These are phyloP conservation scores for Puya raimondii DNA, from an alignment of 176 grass and related monocot species.

Conservation along the genomic window DNA sequence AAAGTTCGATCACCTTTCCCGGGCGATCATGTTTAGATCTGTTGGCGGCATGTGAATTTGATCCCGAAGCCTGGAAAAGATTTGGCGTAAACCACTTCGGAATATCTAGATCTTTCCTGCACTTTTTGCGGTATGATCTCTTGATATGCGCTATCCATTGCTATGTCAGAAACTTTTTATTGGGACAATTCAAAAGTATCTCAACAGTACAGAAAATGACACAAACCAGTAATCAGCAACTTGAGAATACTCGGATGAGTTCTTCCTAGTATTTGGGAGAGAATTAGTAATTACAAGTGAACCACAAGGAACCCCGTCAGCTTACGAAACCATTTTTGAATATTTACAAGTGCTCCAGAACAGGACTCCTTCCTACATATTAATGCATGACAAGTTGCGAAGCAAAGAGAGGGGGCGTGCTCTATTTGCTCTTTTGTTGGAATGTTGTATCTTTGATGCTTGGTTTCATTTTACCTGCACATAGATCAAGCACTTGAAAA, in stretches of 20 bases:
- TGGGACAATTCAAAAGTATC: neutral
- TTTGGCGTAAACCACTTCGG: no score
- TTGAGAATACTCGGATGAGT: neutral
- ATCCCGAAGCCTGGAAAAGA: no score
- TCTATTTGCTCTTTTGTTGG: neutral
- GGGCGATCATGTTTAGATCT: no score
- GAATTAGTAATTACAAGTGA: neutral
- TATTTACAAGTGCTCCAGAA: neutral
- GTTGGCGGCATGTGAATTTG: no score
- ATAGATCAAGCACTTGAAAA: neutral
- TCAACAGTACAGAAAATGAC: neutral
- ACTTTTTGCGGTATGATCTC: no score
- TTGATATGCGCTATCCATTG: no score
- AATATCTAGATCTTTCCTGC: no score
- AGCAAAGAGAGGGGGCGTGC: neutral
- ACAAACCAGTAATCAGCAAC: neutral
- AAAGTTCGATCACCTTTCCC: no score
- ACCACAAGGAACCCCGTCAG: neutral
- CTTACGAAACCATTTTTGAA: neutral
- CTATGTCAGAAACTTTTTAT: neutral
- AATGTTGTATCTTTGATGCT: neutral
- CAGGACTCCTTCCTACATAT: neutral
- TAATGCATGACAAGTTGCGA: no score
- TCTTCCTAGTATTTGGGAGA: neutral
- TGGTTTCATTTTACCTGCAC: neutral